These are phyloP conservation scores for Remersonia thermophila DNA, from an alignment of 2,329 filamentous ascomycete species.

Conservation along the genomic window DNA sequence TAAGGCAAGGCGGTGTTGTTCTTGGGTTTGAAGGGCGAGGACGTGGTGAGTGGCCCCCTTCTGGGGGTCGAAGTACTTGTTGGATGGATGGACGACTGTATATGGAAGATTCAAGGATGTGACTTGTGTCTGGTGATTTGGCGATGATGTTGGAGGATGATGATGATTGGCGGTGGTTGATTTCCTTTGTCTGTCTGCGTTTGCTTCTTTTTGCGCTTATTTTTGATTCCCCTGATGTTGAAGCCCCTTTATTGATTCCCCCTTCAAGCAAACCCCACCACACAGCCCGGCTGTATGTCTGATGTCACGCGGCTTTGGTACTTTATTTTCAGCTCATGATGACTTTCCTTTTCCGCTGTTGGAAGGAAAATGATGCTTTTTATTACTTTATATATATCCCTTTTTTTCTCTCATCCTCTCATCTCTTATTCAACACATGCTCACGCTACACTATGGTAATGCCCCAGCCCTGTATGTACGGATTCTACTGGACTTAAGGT, in stretches of 20 bases:
- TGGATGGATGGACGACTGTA: too few species aligned
- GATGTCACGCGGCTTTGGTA: not conserved
- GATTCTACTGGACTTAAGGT: too few species aligned
- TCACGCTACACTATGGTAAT: too few species aligned
- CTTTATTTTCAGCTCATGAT: not conserved
- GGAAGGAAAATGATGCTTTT: not conserved
- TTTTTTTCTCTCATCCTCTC: slow-evolving; percentile 1
- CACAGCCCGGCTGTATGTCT: not conserved
- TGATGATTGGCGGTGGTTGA: not conserved
- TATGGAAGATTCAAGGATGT: too few species aligned
- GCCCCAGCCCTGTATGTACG: too few species aligned
- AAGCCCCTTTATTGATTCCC: not conserved
- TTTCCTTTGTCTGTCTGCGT: not conserved
- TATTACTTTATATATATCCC: not conserved
- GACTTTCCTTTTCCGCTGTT: not conserved
- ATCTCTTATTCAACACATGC: too few species aligned
- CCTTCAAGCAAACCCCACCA: not conserved
- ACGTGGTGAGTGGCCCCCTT: too few species aligned
- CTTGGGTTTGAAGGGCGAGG: too few species aligned
- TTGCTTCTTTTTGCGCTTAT: not conserved
- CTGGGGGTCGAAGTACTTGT: too few species aligned
- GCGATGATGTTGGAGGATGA: slow-evolving; percentile 2
- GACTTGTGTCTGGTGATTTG: too few species aligned
- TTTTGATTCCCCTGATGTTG: not conserved
- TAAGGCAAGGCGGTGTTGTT: too few species aligned